Conservation (phyloP, 371 early-diverging fungal genomes). For the Syncephalastrum sp. region DNA sequence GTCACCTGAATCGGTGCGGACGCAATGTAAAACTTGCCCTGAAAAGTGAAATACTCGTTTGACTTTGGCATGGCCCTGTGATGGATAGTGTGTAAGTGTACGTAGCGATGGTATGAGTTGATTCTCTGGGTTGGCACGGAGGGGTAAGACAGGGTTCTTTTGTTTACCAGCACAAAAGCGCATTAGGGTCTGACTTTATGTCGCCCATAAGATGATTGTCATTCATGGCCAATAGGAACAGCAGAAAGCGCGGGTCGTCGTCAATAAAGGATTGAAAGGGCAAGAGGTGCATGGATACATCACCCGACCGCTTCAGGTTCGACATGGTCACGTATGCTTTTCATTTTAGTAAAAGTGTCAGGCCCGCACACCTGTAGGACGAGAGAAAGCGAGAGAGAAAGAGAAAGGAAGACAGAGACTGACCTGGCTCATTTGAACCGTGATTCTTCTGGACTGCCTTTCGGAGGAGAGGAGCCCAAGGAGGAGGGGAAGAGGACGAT, state of each 20-base stretch:
- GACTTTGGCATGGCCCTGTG: constrained; percentile 70
- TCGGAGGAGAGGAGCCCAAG: constrained; percentile 19
- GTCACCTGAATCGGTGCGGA: constrained; percentile 73
- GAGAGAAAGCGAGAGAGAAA: neutral
- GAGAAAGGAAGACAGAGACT: neutral
- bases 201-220: constrained; percentile 61
- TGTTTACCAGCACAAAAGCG: constrained; percentile 52
- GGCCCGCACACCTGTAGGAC: neutral
- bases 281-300: constrained; percentile 49
- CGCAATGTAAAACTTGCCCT: constrained; percentile 72
- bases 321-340: constrained; percentile 49
- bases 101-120: neutral
- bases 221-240: constrained; percentile 58
- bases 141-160: too few relatives aligned
- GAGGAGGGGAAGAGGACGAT: constrained; percentile 13
- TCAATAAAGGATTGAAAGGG: constrained; percentile 55
- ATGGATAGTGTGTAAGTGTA: neutral
- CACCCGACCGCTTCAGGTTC: constrained; percentile 46
- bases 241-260: constrained; percentile 53
- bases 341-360: neutral
- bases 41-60: constrained; percentile 64
- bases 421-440: constrained; percentile 17
- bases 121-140: neutral
- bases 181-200: constrained; percentile 59
- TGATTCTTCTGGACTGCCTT: constrained; percentile 22